These are phyloP conservation scores for Fusarium floridanum DNA, from an alignment of 2,329 filamentous ascomycete genomes.

Conservation along the genomic window DNA sequence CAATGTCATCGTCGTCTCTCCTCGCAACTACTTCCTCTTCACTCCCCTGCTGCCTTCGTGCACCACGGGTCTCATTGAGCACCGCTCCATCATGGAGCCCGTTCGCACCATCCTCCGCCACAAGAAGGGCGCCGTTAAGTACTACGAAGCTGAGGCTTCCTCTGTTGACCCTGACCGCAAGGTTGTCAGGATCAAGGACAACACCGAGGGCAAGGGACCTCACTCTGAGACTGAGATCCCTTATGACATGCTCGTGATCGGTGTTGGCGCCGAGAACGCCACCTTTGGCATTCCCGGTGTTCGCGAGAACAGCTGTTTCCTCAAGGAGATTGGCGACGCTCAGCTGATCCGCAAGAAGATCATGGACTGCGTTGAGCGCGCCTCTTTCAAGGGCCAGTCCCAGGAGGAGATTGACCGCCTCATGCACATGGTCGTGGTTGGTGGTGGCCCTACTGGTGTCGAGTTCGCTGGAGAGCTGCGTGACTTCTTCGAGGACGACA, in stretches of 20 bases:
- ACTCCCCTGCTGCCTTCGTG: slow-evolving; percentile 97
- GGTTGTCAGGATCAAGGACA: slow-evolving; percentile 89
- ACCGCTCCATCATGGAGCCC: slow-evolving; percentile 99
- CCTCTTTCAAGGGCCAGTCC: slow-evolving; percentile 96
- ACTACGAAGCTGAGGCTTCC: slow-evolving; percentile 97
- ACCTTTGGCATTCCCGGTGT: slow-evolving; percentile 98
- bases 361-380: slow-evolving; percentile 99
- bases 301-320: slow-evolving; percentile 93
- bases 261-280: slow-evolving; percentile 97
- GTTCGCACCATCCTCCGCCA: slow-evolving; percentile 95
- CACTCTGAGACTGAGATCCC: slow-evolving; percentile 87
- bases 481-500: slow-evolving; percentile 98
- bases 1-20: slow-evolving; percentile 97
- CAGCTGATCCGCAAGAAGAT: slow-evolving; percentile 98
- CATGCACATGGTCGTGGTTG: slow-evolving; percentile 96
- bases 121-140: slow-evolving; percentile 94
- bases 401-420: slow-evolving; percentile 91
- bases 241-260: slow-evolving; percentile 98
- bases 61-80: slow-evolving; percentile 97
- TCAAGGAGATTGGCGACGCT: slow-evolving; percentile 98
- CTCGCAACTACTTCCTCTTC: slow-evolving; percentile 99
- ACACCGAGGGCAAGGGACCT: slow-evolving; percentile 91
- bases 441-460: slow-evolving; percentile 95
- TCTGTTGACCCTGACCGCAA: slow-evolving; percentile 95
- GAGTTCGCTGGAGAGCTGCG: slow-evolving; percentile 98